These are phyloP conservation scores for Amniculicola lignicola DNA, from an alignment of 495 filamentous ascomycete species.

Conservation along the genomic window DNA sequence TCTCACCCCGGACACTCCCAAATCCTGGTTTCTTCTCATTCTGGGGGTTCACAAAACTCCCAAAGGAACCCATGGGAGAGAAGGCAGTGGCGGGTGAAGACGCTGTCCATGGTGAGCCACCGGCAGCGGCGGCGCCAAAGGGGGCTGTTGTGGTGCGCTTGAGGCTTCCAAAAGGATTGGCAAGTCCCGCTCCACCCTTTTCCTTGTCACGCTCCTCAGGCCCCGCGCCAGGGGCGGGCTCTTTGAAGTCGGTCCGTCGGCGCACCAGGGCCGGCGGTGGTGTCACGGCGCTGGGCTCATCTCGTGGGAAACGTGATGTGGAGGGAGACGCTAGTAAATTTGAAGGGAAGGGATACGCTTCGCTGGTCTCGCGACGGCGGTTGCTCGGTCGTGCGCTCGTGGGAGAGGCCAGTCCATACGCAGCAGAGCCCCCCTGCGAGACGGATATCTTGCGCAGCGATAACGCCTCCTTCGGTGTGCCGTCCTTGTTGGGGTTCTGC, in stretches of 20 bases:
- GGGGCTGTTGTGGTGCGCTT: conserved; percentile 70
- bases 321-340: conserved; percentile 55
- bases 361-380: conserved; percentile 83
- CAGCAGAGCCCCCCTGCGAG: conserved; percentile 53
- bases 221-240: conserved; percentile 40
- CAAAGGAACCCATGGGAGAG: conserved; percentile 80
- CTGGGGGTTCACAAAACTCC: conserved; percentile 70
- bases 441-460: conserved; percentile 73
- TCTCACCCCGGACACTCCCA: conserved; percentile 68
- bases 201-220: conserved; percentile 51
- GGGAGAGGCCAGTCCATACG: conserved; percentile 58
- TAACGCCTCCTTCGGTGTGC: conserved; percentile 49
- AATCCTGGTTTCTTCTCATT: conserved; percentile 68
- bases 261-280: conserved; percentile 66
- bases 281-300: conserved; percentile 57
- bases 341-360: conserved; percentile 55
- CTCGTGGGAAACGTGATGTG: conserved; percentile 54
- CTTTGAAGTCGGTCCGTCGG: conserved; percentile 69
- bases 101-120: conserved; percentile 67
- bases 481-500: conserved; percentile 68
- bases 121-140: conserved; percentile 50
- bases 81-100: conserved; percentile 58
- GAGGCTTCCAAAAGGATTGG: conserved; percentile 59
- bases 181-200: conserved; percentile 44
- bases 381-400: conserved; percentile 64